Conservation (phyloP, 164 flowering plant genomes). For the Cinnamomum micranthum region DNA sequence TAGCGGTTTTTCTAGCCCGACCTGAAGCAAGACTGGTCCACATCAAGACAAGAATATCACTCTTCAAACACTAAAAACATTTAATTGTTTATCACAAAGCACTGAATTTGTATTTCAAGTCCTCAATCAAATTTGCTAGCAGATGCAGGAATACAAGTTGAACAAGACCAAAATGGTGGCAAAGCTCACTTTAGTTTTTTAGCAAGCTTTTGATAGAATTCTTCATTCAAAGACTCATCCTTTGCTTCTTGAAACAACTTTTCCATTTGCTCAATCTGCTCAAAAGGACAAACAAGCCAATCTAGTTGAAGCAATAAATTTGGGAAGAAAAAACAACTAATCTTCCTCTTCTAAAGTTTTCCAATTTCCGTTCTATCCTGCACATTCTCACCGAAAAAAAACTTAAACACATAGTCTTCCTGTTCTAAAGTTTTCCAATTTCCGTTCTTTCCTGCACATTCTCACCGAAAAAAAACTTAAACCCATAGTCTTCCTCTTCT, state of each 20-base stretch:
- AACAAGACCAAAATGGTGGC: neutral
- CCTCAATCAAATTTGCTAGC: neutral
- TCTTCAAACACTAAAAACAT: neutral
- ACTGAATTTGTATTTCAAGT: neutral
- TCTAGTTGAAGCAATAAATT: no score
- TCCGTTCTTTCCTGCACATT: no score
- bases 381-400: no score
- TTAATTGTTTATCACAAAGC: neutral
- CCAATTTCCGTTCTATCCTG: no score
- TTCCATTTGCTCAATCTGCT: slow-evolving; percentile 3
- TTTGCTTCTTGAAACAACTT: slow-evolving; percentile 3
- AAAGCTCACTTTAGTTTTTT: neutral
- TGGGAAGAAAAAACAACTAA: no score
- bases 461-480: no score
- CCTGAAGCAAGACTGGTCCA: slow-evolving; percentile 7
- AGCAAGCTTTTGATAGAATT: slow-evolving; percentile 1
- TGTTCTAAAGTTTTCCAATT: no score
- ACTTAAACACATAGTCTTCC: no score
- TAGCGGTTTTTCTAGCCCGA: neutral
- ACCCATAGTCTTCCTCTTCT: no score
- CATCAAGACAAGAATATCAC: slow-evolving; percentile 2
- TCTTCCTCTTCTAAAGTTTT: no score
- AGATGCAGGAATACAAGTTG: neutral
- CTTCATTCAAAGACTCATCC: neutral
- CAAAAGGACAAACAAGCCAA: neutral